Percentiles rank a stretch among this genome's conserved stretches.
phyloP scores from a whole-genome alignment of 495 filamentous ascomycete genomes.

The Neurospora sp. region DNA sequence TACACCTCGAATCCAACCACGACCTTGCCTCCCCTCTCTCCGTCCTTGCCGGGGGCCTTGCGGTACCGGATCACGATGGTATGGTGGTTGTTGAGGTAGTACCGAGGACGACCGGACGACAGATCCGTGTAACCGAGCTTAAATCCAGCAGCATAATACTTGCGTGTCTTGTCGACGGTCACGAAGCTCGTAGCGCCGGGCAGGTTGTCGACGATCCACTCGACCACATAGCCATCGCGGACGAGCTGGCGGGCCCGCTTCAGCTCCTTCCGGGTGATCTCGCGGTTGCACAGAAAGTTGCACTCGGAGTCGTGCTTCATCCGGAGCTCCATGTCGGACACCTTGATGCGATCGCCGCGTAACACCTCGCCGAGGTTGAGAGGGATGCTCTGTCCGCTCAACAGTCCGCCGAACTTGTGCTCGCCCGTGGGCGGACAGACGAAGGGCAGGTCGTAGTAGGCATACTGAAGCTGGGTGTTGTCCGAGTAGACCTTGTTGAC shows the following conservation, averaged over 20 bases:
- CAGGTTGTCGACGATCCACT: constrained; percentile 96
- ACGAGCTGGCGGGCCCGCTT: constrained; percentile 66
- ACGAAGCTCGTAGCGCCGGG: constrained; percentile 91
- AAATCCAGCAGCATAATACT: constrained; percentile 93
- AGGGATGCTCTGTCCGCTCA: constrained; percentile 71
- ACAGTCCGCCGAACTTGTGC: constrained; percentile 56
- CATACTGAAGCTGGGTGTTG: constrained; percentile 85
- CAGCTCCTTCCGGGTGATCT: constrained; percentile 55
- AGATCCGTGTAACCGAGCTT: constrained; percentile 76
- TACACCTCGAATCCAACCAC: constrained; percentile 92
- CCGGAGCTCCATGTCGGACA: constrained; percentile 74
- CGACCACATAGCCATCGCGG: constrained; percentile 73
- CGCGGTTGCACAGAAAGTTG: constrained; percentile 60
- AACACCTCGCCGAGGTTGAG: constrained; percentile 91
- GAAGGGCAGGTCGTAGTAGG: constrained; percentile 87
- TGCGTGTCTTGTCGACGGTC: constrained; percentile 75
- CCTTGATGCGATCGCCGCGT: constrained; percentile 81
- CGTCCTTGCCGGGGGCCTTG: constrained; percentile 55
- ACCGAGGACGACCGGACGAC: constrained; percentile 52
- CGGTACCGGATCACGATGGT: constrained; percentile 82
- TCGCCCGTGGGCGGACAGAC: constrained; percentile 74
- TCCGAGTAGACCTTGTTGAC: constrained; percentile 96
- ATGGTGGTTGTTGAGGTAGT: constrained; percentile 85
- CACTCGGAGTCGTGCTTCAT: constrained; percentile 77
- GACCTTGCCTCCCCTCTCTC: constrained; percentile 64